phyloP scores from a whole-genome alignment of 805 yeast genomes.

The Torulaspora maleeae region DNA sequence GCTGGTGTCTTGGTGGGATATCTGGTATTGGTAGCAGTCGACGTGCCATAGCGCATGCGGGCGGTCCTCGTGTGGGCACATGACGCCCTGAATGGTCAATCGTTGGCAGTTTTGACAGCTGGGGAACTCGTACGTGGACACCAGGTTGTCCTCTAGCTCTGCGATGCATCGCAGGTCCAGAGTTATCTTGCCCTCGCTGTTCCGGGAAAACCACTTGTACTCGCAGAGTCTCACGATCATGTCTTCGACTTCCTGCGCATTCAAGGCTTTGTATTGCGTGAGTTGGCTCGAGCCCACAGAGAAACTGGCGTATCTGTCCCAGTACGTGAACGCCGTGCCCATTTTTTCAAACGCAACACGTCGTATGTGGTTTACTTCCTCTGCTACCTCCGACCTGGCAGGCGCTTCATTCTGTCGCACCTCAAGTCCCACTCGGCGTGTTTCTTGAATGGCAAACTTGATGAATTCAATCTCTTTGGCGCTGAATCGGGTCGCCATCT shows the following conservation, averaged over 20 bases:
- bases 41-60: constrained; percentile 25
- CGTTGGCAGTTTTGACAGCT: constrained; percentile 23
- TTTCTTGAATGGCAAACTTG: constrained; percentile 27
- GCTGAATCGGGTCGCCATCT: constrained; percentile 29
- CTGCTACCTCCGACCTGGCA: constrained; percentile 3
- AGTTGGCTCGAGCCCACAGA: constrained; percentile 23
- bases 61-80: constrained; percentile 17
- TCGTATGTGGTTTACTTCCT: constrained; percentile 20
- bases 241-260: constrained; percentile 21
- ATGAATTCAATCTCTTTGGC: constrained; percentile 29
- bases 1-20: constrained; percentile 24
- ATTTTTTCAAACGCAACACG: constrained; percentile 4
- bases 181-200: constrained; percentile 23
- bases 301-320: constrained; percentile 18
- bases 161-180: constrained; percentile 25
- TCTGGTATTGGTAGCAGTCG: constrained; percentile 31
- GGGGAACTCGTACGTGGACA: constrained; percentile 16
- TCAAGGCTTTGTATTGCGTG: constrained; percentile 17
- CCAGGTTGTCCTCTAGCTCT: constrained; percentile 28
- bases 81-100: constrained; percentile 26
- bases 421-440: constrained; percentile 7
- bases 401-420: background rate
- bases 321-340: constrained; percentile 2
- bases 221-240: constrained; percentile 21
- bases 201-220: constrained; percentile 29